Evolutionary conservation across 208 protist genomes (phyloP).

Genomic region (Acanthamoeba triangularis): DNA sequence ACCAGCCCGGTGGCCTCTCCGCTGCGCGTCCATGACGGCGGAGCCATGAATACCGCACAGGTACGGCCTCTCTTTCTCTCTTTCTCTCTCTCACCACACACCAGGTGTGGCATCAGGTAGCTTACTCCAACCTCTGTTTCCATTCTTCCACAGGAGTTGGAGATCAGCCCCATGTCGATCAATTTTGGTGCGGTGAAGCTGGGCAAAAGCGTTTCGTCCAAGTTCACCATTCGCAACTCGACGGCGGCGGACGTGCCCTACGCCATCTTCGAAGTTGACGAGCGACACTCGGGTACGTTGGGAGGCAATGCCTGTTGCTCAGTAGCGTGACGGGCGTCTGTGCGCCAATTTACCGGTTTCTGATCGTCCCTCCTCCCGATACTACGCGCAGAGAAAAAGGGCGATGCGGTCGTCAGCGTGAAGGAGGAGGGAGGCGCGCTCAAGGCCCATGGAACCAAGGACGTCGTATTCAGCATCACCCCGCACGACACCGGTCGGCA

Average conservation of each 20-base stretch:
- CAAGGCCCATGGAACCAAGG: conserved; percentile 43
- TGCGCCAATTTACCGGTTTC: not conserved
- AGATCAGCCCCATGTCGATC: conserved; percentile 66
- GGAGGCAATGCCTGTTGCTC: too few relatives aligned
- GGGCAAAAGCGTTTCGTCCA: conserved; percentile 78
- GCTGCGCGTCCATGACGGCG: not conserved
- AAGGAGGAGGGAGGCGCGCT: conserved; percentile 52
- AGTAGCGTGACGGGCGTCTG: too few relatives aligned
- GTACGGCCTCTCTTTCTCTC: not conserved
- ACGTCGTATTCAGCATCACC: conserved; percentile 64
- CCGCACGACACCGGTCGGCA: conserved; percentile 66
- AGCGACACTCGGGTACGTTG: not conserved
- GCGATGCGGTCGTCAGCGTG: conserved; percentile 16
- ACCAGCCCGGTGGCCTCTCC: not conserved
- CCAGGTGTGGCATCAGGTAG: not conserved
- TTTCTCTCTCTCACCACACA: too few relatives aligned
- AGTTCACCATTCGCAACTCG: conserved; percentile 79
- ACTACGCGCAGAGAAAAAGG: conserved; percentile 4
- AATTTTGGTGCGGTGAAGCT: conserved; percentile 82
- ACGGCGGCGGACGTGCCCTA: conserved; percentile 74
- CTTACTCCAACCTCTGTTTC: not conserved
- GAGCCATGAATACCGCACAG: not conserved
- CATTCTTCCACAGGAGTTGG: not conserved
- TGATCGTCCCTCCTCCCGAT: not conserved
- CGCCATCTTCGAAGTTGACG: conserved; percentile 7